These are phyloP conservation scores for Bretziella fagacearum DNA, from an alignment of 2,329 filamentous ascomycete species.

Conservation along the genomic window DNA sequence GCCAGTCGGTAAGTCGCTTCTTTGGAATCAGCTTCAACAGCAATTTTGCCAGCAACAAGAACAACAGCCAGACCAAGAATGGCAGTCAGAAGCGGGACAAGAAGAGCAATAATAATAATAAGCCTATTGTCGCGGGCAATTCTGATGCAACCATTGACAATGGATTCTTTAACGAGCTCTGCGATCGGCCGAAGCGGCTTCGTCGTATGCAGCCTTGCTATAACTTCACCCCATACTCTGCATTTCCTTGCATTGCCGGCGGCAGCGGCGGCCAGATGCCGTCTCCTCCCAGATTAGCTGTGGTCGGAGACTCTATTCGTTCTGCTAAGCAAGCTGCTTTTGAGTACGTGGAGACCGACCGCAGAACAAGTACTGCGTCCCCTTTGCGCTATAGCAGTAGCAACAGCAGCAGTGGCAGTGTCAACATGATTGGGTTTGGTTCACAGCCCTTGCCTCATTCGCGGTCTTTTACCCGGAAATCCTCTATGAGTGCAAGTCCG, in stretches of 20 bases:
- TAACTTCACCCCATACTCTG: conserved; percentile 3
- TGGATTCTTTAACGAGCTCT: conserved; percentile 1
- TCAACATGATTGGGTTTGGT: too few species aligned
- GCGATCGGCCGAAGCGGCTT: conserved; percentile 2
- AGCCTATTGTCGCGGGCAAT: background rate
- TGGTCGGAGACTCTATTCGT: conserved; percentile 7
- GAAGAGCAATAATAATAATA: background rate
- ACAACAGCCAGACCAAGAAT: background rate
- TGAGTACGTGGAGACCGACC: conserved; percentile 8
- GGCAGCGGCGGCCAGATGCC: conserved; percentile 1
- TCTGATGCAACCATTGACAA: conserved; percentile 2
- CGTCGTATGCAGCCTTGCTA: conserved; percentile 8
- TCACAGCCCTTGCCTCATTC: too few species aligned
- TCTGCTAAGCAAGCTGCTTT: conserved; percentile 12
- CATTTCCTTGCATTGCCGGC: background rate
- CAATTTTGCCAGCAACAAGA: background rate
- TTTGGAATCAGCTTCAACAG: background rate
- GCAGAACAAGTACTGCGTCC: background rate
- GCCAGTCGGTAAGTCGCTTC: conserved; percentile 38
- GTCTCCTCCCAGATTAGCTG: conserved; percentile 3
- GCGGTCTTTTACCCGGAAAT: too few species aligned
- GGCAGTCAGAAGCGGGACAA: conserved; percentile 13
- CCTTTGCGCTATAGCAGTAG: too few species aligned
- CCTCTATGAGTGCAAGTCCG: too few species aligned
- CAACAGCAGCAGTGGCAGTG: too few species aligned